Conservation (phyloP, 1,284 basidiomycete species). For the Coniferiporia sulphurascens region DNA sequence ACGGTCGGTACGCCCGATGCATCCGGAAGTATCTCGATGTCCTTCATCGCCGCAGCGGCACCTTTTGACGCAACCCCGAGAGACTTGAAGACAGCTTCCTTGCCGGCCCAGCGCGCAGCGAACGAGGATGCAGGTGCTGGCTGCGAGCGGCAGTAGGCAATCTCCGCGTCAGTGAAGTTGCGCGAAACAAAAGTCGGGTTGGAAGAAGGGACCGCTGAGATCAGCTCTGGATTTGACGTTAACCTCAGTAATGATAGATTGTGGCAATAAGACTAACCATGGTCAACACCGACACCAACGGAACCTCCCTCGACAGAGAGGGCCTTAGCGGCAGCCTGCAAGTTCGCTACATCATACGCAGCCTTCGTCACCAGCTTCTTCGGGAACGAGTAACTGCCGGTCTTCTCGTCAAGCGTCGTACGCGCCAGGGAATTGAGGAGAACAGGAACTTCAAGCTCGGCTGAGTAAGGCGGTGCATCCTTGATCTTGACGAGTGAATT, state of each 20-base stretch:
- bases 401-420: conserved; percentile 77
- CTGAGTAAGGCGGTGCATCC: conserved; percentile 86
- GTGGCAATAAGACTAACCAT: conserved; percentile 46
- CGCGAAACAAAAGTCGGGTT: conserved; percentile 86
- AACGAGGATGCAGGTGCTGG: conserved; percentile 87
- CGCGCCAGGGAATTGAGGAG: conserved; percentile 93
- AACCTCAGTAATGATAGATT: conserved; percentile 11
- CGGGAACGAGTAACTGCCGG: conserved; percentile 78
- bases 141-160: conserved; percentile 83
- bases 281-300: conserved; percentile 80
- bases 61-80: conserved; percentile 89
- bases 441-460: conserved; percentile 84
- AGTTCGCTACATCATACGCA: conserved; percentile 61
- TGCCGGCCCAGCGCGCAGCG: conserved; percentile 95
- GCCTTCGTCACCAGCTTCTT: conserved; percentile 54
- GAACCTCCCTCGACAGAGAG: conserved; percentile 43
- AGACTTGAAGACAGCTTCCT: conserved; percentile 99
- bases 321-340: conserved; percentile 53
- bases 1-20: conserved; percentile 69
- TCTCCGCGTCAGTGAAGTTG: conserved; percentile 92
- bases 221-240: conserved; percentile 62
- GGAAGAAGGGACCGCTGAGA: conserved; percentile 86
- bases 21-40: conserved; percentile 90
- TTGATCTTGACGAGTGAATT: conserved; percentile 95
- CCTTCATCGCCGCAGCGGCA: conserved; percentile 89